phyloP scores from a whole-genome alignment of 306 rosid species.

The Vigna angularis region DNA sequence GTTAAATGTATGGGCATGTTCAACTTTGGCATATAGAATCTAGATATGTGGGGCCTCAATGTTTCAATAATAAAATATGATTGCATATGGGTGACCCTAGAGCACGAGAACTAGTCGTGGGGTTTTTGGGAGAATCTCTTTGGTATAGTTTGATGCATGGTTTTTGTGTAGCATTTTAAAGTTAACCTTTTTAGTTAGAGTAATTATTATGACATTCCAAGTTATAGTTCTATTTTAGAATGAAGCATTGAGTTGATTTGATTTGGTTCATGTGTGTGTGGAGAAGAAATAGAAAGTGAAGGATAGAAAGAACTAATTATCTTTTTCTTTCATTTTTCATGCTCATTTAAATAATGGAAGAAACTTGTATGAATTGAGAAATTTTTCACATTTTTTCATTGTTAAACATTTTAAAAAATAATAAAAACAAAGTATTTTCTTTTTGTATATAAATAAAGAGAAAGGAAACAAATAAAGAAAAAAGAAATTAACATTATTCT shows the following conservation, averaged over 20 bases:
- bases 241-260: too few species aligned
- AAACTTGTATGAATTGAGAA: not conserved
- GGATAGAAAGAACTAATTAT: not conserved
- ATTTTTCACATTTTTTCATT: not conserved
- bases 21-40: slow-evolving; percentile 79
- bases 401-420: not conserved
- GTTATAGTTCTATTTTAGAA: too few species aligned
- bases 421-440: not conserved
- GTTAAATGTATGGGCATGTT: slow-evolving; percentile 46
- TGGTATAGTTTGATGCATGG: slow-evolving; percentile 39
- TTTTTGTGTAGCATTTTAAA: too few species aligned
- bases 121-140: slow-evolving; percentile 57
- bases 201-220: too few species aligned
- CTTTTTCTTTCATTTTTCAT: not conserved
- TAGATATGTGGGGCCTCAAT: slow-evolving; percentile 70
- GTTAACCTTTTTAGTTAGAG: too few species aligned
- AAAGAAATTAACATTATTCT: not conserved
- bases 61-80: slow-evolving; percentile 47
- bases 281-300: slow-evolving; percentile 25
- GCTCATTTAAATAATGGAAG: not conserved
- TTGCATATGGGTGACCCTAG: slow-evolving; percentile 58
- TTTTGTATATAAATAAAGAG: not conserved
- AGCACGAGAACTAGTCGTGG: slow-evolving; percentile 61
- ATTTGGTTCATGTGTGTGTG: too few species aligned
- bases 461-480: not conserved